Evolutionary conservation across 2,329 filamentous ascomycete genomes (phyloP).

Genomic region (Cercospora brassicicola): DNA sequence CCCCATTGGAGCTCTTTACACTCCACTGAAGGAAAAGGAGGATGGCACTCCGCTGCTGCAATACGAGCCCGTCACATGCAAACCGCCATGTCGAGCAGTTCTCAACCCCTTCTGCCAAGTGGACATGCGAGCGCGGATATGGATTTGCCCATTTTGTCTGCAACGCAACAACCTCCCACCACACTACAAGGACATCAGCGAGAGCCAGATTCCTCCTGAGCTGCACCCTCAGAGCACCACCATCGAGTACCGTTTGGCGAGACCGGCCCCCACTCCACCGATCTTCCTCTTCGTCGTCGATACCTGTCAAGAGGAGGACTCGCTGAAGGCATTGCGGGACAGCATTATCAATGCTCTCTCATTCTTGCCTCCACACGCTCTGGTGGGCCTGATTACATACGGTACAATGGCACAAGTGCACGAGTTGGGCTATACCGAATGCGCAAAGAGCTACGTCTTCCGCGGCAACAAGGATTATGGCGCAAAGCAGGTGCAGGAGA

Average conservation of each 20-base stretch:
- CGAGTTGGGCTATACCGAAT: constrained; percentile 96
- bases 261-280: constrained; percentile 79
- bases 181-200: constrained; percentile 87
- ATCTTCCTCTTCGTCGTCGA: constrained; percentile 88
- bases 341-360: constrained; percentile 84
- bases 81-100: constrained; percentile 90
- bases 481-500: constrained; percentile 99
- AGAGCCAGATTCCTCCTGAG: constrained; percentile 79
- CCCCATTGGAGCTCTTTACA: constrained; percentile 93
- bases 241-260: constrained; percentile 81
- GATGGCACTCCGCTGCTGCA: constrained; percentile 78
- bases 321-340: constrained; percentile 77
- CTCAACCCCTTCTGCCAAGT: constrained; percentile 95
- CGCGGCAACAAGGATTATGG: constrained; percentile 95
- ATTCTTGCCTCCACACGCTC: constrained; percentile 74
- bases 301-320: constrained; percentile 85
- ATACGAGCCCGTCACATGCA: constrained; percentile 96
- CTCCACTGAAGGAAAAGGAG: constrained; percentile 89
- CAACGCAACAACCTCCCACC: constrained; percentile 78
- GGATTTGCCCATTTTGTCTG: constrained; percentile 87
- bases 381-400: constrained; percentile 81
- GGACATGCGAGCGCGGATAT: constrained; percentile 77
- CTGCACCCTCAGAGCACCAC: constrained; percentile 79
- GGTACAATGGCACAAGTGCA: constrained; percentile 98
- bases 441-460: constrained; percentile 98